Conservation (phyloP, 352 stramenopile species). For the Phytophthora constricta region DNA sequence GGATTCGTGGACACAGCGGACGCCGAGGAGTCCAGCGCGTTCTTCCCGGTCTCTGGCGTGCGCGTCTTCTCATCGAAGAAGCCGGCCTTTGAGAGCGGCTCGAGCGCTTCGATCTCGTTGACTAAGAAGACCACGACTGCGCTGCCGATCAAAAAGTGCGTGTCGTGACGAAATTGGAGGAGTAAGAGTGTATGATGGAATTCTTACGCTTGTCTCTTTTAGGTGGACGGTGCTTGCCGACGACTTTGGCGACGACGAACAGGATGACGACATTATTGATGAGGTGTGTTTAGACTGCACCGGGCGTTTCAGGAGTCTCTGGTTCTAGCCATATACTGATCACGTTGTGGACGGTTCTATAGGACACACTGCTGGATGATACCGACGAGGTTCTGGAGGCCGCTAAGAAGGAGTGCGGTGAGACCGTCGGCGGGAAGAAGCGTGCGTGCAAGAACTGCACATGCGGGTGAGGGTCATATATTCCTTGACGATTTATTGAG, state of each 20-base stretch:
- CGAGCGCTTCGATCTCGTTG: constrained; percentile 57
- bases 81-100: constrained; percentile 56
- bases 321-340: too few species aligned
- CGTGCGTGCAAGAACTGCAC: constrained; percentile 97
- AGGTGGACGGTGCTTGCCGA: constrained; percentile 77
- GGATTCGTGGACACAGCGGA: constrained; percentile 71
- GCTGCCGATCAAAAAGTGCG: constrained; percentile 53
- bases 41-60: constrained; percentile 52
- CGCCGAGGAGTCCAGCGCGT: constrained; percentile 38
- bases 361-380: constrained; percentile 83
- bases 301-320: too few species aligned
- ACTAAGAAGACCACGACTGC: constrained; percentile 45
- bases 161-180: neutral
- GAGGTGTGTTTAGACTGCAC: too few species aligned
- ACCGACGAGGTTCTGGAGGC: constrained; percentile 82
- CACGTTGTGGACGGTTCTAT: neutral
- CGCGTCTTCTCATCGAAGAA: constrained; percentile 72
- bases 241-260: constrained; percentile 61
- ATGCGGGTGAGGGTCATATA: constrained; percentile 83
- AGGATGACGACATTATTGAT: constrained; percentile 82
- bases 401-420: constrained; percentile 72
- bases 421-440: constrained; percentile 90
- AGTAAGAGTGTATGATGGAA: neutral
- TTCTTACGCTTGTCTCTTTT: neutral
- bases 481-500: constrained; percentile 5